phyloP scores from a whole-genome alignment of 2,329 filamentous ascomycete genomes.

The Fusarium phyllophilum region DNA sequence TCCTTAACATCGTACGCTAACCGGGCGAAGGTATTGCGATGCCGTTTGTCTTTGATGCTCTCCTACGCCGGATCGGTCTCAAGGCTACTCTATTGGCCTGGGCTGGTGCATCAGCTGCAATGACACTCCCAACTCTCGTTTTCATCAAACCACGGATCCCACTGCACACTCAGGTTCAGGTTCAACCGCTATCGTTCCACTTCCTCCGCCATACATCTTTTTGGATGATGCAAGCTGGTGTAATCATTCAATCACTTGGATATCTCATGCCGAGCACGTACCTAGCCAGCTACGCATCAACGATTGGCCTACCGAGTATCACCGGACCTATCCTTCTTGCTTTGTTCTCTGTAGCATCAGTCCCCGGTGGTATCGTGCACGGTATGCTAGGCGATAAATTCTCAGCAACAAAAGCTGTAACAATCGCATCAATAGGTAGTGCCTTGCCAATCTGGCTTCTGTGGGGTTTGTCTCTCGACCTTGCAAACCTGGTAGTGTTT shows the following conservation, averaged over 20 bases:
- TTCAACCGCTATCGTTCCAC: constrained; percentile 42
- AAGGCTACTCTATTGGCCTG: constrained; percentile 56
- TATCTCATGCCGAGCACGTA: constrained; percentile 71
- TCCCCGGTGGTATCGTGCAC: constrained; percentile 65
- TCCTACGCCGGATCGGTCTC: constrained; percentile 59
- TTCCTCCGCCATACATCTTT: constrained; percentile 66
- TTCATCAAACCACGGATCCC: constrained; percentile 50
- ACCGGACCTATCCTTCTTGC: constrained; percentile 64
- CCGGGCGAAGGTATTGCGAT: constrained; percentile 53
- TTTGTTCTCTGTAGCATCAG: constrained; percentile 66
- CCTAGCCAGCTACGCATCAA: constrained; percentile 62
- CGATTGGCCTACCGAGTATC: constrained; percentile 57
- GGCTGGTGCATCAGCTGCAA: constrained; percentile 50
- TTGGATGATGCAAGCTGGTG: constrained; percentile 67
- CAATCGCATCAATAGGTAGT: constrained; percentile 65
- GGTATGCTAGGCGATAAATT: constrained; percentile 64
- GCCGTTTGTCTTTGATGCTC: constrained; percentile 60
- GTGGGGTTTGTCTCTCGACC: constrained; percentile 65
- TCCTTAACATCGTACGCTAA: accelerated
- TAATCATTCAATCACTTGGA: constrained; percentile 66
- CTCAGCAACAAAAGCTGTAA: constrained; percentile 60
- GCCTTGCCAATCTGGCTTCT: constrained; percentile 65
- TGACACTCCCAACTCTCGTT: constrained; percentile 53
- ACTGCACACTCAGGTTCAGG: constrained; percentile 41
- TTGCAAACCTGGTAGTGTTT: constrained; percentile 66